These are phyloP conservation scores for Quercus tomentella DNA, from an alignment of 331 rosid species.

Conservation along the genomic window DNA sequence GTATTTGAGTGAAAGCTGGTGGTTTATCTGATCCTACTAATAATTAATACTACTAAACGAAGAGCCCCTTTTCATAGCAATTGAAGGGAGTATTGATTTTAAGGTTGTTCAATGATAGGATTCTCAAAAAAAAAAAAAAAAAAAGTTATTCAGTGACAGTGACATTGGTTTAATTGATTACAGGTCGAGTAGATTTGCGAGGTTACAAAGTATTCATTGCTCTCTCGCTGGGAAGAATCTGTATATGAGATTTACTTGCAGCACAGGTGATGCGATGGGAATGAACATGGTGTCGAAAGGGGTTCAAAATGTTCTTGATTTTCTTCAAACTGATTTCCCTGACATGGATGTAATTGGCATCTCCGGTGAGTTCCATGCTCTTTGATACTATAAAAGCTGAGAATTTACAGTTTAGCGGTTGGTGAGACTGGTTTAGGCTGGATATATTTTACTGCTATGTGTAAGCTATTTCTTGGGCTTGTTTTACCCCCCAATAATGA, in stretches of 20 bases:
- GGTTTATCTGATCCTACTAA: neutral
- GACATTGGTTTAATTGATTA: conserved; percentile 9
- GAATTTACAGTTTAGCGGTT: conserved; percentile 1
- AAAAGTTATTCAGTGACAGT: neutral
- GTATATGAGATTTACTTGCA: conserved; percentile 66
- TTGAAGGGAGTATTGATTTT: neutral
- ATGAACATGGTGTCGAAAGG: conserved; percentile 98
- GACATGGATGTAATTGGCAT: conserved; percentile 91
- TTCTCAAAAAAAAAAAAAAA: no score
- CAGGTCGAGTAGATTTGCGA: conserved; percentile 85
- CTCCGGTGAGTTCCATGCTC: conserved; percentile 46
- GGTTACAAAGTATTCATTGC: conserved; percentile 68
- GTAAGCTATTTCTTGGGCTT: neutral
- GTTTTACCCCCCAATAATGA: neutral
- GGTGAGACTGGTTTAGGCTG: conserved; percentile 8
- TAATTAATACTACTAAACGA: neutral
- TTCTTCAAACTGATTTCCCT: conserved; percentile 70
- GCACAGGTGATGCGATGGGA: conserved; percentile 96
- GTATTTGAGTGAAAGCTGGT: neutral
- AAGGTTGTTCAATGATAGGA: neutral
- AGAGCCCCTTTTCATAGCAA: neutral
- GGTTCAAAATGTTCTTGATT: conserved; percentile 82
- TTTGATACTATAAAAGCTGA: neutral
- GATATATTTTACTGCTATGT: neutral
- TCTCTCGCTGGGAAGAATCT: conserved; percentile 74